Evolutionary conservation across 2,329 filamentous ascomycete species (phyloP).

Genomic region (Pseudogymnoascus sp.): DNA sequence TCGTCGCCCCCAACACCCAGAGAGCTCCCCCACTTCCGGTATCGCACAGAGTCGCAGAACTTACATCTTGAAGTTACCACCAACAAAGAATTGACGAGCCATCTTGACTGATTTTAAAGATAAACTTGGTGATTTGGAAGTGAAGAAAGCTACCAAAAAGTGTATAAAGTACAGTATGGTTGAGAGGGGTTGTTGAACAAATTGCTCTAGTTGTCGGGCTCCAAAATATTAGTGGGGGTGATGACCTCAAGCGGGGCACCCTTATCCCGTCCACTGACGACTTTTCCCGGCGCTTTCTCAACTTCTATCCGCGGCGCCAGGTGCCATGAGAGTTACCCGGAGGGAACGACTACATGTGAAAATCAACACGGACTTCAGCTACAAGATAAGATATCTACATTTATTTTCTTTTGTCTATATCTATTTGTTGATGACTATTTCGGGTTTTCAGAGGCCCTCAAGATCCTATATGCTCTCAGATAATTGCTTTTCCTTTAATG

Average conservation of each 20-base stretch:
- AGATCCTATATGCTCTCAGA: background rate
- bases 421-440: background rate
- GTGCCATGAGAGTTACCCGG: background rate
- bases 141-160: background rate
- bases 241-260: conserved; percentile 9
- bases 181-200: conserved; percentile 3
- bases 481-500: background rate
- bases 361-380: background rate
- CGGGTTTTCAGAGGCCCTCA: background rate
- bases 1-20: background rate
- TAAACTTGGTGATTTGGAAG: background rate
- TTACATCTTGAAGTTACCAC: conserved; percentile 99
- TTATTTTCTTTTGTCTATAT: background rate
- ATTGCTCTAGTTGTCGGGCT: background rate
- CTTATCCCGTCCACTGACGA: background rate
- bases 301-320: background rate
- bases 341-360: conserved; percentile 1
- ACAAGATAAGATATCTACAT: background rate
- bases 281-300: background rate
- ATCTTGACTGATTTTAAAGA: conserved; percentile 39
- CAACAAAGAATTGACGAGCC: conserved; percentile 95
- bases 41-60: conserved; percentile 25
- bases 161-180: conserved; percentile 4
- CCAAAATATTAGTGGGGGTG: conserved; percentile 6
- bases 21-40: background rate